A percentile compares a stretch with the other conserved stretches of the same genome.
phyloP scores from a whole-genome alignment of 2,329 filamentous ascomycete species.

The Pseudogymnoascus sp. region DNA sequence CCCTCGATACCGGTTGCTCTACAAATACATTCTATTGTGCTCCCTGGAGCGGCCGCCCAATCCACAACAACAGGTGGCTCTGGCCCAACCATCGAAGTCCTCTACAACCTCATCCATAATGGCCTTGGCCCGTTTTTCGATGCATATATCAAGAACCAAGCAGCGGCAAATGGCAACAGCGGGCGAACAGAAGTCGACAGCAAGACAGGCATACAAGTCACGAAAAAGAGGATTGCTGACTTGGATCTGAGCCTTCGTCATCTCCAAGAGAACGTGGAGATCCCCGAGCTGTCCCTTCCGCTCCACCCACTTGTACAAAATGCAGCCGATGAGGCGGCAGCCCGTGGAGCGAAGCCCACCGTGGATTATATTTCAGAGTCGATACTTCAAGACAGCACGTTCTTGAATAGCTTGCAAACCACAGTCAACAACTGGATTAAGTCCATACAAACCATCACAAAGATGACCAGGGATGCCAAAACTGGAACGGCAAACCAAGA shows the following conservation, averaged over 20 bases:
- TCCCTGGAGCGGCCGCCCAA: conserved; percentile 72
- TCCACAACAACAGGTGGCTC: conserved; percentile 62
- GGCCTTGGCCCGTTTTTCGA: conserved; percentile 95
- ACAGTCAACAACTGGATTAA: conserved; percentile 98
- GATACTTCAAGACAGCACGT: conserved; percentile 79
- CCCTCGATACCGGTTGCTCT: conserved; percentile 71
- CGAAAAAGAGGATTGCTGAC: conserved; percentile 94
- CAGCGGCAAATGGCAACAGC: conserved; percentile 56
- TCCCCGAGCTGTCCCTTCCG: conserved; percentile 80
- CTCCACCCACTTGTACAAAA: conserved; percentile 84
- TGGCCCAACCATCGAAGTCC: conserved; percentile 67
- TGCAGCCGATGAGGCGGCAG: conserved; percentile 70
- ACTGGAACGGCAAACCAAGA: conserved; percentile 84
- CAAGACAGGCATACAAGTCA: conserved; percentile 92
- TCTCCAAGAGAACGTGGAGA: conserved; percentile 95
- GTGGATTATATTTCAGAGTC: conserved; percentile 69
- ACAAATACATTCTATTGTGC: conserved; percentile 87
- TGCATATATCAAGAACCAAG: conserved; percentile 81
- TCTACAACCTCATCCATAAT: conserved; percentile 87
- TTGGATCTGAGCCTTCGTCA: conserved; percentile 84
- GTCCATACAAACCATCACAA: conserved; percentile 93
- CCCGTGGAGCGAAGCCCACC: conserved; percentile 59
- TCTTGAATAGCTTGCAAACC: conserved; percentile 88
- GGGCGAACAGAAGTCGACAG: conserved; percentile 78
- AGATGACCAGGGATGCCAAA: conserved; percentile 77